Base-by-base conservation (phyloP, 169 alveolate species). In the Toxoplasma gondii region DNA sequence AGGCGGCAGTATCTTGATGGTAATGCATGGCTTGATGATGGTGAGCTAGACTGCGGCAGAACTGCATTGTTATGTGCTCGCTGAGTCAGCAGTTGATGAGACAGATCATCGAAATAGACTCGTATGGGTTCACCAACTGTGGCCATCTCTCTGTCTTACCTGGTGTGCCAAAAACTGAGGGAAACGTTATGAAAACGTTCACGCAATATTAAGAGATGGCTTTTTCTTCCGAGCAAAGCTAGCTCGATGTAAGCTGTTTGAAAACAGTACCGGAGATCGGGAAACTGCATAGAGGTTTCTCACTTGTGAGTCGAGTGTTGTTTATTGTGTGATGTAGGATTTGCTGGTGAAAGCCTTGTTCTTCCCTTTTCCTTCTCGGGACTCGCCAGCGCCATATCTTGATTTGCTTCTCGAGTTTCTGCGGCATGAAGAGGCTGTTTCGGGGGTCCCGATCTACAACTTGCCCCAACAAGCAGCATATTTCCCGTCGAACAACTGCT, bases 21-120 rank as follows among this genome's bases (percentile, higher is more conserved):
- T 82, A 0, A 82, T 82, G 90, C 90, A 82, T 31, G 90, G 90
- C 64, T 43, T 82, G 38, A 82, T 82, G 90, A 82, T 82, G 90
- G 90, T 82, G 29, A 39, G 90, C 12, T 44, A 2, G 58, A 4
- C 2, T 17, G 10, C 29, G 44, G 86, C 39, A 17, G 43, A 9
- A 7, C 86, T 45, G 1, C 86, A 10, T 45, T 1, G 24, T n/a
- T 31, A 12, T 64, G 58, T 12, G 12, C 22, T 12, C 4, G 58
- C 58, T 49, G 12, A 12, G 12, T 4, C 58, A 49, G 58, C 12
- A 4, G 12, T 4, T 12, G 4, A 12, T 49, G 58, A 49, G 58
- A 49, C 58, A 49, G 58, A n/a, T n/a, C n/a, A 4, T 49, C 58
- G 58, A 49, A 49, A 49, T 49, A 12, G 12, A 49, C 58, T 49